phyloP scores from a whole-genome alignment of 1,139 yeast species.

The Geotrichum carabidarum region DNA sequence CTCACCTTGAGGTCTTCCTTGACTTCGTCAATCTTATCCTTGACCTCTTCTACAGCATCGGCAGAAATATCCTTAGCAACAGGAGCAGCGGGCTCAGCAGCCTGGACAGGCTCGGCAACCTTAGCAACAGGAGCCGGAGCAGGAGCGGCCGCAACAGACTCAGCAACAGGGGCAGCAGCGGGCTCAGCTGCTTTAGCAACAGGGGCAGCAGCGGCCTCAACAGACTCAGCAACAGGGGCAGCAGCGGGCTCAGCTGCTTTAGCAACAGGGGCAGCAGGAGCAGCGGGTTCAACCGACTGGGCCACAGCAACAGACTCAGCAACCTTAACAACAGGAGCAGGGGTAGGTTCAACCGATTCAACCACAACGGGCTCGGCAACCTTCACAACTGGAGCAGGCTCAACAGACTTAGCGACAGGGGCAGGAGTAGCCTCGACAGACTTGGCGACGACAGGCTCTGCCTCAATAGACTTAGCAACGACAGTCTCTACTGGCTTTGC shows the following conservation, averaged over 20 bases:
- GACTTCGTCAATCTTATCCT: background rate
- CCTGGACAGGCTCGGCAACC: background rate
- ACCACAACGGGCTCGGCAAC: slow-evolving; percentile 3
- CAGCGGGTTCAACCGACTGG: slow-evolving; percentile 2
- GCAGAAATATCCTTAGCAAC: slow-evolving; percentile 40
- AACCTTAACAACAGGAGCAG: background rate
- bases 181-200: slow-evolving; percentile 6
- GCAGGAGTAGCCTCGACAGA: slow-evolving; percentile 1
- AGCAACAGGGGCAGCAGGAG: slow-evolving; percentile 2
- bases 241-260: slow-evolving; percentile 3
- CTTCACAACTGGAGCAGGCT: slow-evolving; percentile 3
- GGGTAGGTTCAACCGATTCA: background rate
- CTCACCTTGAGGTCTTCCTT: background rate
- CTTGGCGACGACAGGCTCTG: background rate
- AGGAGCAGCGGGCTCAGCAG: slow-evolving; percentile 37
- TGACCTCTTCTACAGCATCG: background rate
- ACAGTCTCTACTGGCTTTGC: background rate
- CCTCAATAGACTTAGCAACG: background rate
- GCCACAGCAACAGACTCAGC: slow-evolving; percentile 3
- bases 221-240: slow-evolving; percentile 8
- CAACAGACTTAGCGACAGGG: slow-evolving; percentile 5
- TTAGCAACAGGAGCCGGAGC: slow-evolving; percentile 3
- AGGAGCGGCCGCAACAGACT: too few relatives aligned
- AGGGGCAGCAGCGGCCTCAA: slow-evolving; percentile 1
- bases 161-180: too few relatives aligned